Conservation (phyloP, 1,284 basidiomycete species). For the Cutaneotrichosporon arboriforme region DNA sequence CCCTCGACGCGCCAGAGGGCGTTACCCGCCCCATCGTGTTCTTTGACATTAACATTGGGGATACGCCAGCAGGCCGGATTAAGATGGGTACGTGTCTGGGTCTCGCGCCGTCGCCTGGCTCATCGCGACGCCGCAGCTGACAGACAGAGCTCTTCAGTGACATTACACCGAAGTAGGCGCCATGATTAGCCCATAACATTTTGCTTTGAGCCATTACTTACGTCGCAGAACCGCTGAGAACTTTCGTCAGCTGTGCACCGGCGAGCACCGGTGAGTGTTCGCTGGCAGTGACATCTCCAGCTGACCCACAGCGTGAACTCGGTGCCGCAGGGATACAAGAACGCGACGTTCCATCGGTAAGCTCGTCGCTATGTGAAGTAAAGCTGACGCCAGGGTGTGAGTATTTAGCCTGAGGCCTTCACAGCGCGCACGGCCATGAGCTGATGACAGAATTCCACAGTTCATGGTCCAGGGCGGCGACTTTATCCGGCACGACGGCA, state of each 20-base stretch:
- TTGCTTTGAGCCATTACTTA: not conserved
- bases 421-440: not conserved
- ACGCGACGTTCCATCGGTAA: constrained; percentile 83
- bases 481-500: constrained; percentile 85
- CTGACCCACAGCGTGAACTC: constrained; percentile 62
- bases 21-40: constrained; percentile 76
- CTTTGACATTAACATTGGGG: constrained; percentile 93
- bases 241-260: constrained; percentile 93
- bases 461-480: constrained; percentile 56
- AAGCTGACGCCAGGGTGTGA: constrained; percentile 16
- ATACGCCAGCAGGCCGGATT: constrained; percentile 84
- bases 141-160: constrained; percentile 41
- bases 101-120: not conserved
- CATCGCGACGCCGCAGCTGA: not conserved
- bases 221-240: constrained; percentile 86
- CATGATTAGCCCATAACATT: no score
- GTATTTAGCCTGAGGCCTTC: not conserved
- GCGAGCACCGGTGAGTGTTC: constrained; percentile 71
- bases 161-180: constrained; percentile 41
- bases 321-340: constrained; percentile 82
- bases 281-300: not conserved
- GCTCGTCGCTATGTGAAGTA: constrained; percentile 14
- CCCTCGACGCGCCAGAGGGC: constrained; percentile 43
- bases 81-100: constrained; percentile 72
- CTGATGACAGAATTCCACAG: constrained; percentile 48